Conservation (phyloP, 2,329 filamentous ascomycete species). For the Tolypocladium tropicale region DNA sequence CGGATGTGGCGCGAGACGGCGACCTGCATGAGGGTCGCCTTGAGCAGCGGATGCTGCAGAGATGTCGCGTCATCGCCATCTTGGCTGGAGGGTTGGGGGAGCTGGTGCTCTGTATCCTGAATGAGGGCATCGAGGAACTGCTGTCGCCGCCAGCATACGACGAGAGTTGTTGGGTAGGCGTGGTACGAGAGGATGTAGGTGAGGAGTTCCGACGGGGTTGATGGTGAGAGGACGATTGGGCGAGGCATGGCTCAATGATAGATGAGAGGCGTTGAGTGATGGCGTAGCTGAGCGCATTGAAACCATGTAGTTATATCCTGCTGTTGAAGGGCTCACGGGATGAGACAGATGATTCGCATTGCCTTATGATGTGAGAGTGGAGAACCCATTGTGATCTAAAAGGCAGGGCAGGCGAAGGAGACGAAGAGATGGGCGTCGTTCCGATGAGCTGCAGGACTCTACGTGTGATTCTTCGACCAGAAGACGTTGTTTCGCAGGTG, state of each 20-base stretch:
- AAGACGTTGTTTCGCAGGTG: neutral
- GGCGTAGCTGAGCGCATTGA: neutral
- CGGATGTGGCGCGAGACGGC: slow-evolving; percentile 59
- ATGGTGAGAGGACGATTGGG: slow-evolving; percentile 39
- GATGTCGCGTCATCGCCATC: neutral
- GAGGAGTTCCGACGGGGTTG: slow-evolving; percentile 52
- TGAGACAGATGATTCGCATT: no score
- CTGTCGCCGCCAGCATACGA: slow-evolving; percentile 58
- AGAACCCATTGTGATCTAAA: neutral
- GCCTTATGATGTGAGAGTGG: neutral
- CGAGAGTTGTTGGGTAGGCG: slow-evolving; percentile 49
- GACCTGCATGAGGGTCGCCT: slow-evolving; percentile 58
- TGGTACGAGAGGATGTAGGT: slow-evolving; percentile 50
- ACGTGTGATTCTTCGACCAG: neutral
- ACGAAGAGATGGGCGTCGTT: neutral
- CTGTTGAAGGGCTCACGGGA: neutral
- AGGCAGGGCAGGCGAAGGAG: neutral
- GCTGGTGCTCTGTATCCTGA: slow-evolving; percentile 29
- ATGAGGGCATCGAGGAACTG: slow-evolving; percentile 54
- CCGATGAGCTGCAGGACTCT: neutral
- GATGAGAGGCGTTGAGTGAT: neutral
- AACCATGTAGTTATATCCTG: no score
- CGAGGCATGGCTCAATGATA: neutral
- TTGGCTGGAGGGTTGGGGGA: neutral
- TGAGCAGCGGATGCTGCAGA: slow-evolving; percentile 32